Evolutionary conservation across 2,329 filamentous ascomycete species (phyloP), one percentile per base, ranked within the genome.

Genomic region (Diplodia corticola): DNA sequence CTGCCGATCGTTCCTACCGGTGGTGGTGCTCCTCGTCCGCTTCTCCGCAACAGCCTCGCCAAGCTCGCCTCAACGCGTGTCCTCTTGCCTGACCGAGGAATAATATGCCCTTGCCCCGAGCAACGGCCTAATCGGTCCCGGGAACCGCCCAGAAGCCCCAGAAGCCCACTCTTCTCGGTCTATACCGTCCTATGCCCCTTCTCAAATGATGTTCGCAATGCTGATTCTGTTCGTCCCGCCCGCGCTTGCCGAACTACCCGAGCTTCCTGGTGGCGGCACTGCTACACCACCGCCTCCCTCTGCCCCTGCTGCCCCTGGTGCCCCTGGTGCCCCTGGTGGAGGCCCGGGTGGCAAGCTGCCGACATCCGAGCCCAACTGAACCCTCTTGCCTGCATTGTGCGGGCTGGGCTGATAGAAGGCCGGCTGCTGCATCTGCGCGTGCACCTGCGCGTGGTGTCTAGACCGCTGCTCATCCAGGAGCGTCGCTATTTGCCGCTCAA

Each of bases 401-500:
- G 74, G 71, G 22, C 76, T 70, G 17, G 73, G 72, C 59, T 78
- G 78, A 63, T 79, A 79, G 24, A 66, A 65, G 13, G 66, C 63
- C 22, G 68, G 46, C 6, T 54, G 63, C 24, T 54, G 63, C 60
- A 51, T 50, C 30, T 63, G 66, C 48, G 55, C 24, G 22, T 59
- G 54, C 35, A 20, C 54, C 22, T 59, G 54, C n/a, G 53, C 53
- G 15, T 67, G 64, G 37, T 66, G 68, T 20, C 63, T 64, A 26
- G 35, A 57, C 28, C 77, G 82, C 68, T 80, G 78, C 64, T 84
- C 81, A 12, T 77, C 82, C 71, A 82, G 76, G 37, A 92, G 77
- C 48, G 84, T 81, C 20, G 84, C 80, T 4, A 91, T 80, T 24
- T 86, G 82, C 64, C 84, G 82, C 72, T 95, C 89, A 15, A 96